Evolutionary conservation across 176 grass and related monocot genomes (phyloP).

Genomic region (Bothriochloa decipiens): DNA sequence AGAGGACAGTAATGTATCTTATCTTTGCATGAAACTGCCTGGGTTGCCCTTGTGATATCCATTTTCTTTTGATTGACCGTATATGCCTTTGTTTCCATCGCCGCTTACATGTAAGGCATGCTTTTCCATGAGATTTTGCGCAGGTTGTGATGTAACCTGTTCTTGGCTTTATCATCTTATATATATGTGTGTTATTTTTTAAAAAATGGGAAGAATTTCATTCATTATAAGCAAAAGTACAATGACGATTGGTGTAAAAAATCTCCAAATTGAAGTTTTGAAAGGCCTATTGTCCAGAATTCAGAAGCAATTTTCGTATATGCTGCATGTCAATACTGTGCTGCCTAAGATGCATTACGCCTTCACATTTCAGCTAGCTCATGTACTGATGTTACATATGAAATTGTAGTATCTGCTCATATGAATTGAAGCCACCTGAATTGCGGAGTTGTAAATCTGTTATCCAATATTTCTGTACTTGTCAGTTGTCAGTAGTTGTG

Average conservation of each 20-base stretch:
- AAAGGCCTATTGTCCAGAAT: not conserved
- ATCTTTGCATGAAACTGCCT: not conserved
- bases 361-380: no score
- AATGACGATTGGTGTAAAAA: not conserved
- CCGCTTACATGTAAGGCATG: not conserved
- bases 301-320: not conserved
- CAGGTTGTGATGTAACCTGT: not conserved
- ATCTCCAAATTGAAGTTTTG: not conserved
- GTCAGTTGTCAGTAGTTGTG: no score
- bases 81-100: not conserved
- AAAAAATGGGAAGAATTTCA: not conserved
- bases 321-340: no score
- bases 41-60: not conserved
- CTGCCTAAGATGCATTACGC: no score
- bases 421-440: no score
- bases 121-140: not conserved
- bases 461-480: no score
- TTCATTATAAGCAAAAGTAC: not conserved
- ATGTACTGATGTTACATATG: no score
- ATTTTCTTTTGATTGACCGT: not conserved
- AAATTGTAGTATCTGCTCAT: no score
- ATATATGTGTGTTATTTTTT: not conserved
- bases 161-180: not conserved
- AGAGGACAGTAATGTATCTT: conserved; percentile 15
- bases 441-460: no score